Evolutionary conservation across 176 grass and related monocot species (phyloP), one percentile per base, ranked within the genome.

Genomic region (Hsuehochloa calcarea): DNA sequence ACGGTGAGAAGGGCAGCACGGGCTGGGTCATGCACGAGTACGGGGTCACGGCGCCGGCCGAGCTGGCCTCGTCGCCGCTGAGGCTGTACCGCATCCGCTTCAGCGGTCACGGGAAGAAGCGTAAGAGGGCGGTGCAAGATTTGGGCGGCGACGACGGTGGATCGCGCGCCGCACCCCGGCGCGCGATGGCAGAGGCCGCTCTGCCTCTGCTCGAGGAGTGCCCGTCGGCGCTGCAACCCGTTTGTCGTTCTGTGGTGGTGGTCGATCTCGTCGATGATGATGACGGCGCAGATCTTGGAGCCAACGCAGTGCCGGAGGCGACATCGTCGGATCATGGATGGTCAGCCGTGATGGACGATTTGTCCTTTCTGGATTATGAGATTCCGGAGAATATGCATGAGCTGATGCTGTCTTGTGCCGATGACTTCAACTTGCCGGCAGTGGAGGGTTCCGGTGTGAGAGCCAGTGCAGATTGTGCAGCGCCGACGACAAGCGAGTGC

Each of bases 1-100:
- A 35, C 3, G 4, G 16, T 11, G 35, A 22, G 76, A 12, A 25
- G 2, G 50, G 82, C 1, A 60, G 76, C 82, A 84, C 23, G 17
- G 80, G 86, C 5, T 88, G 86, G 86, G 86, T 78, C 1, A 43
- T 88, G 80, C 80, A 88, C 74, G 80, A 88, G 86, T 88, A 88
- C n/a, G 41, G 43, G 5, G 37, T 88, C 74, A 40, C 44, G 17
- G 15, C 17, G 16, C 44, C 80, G 54, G 0, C 27, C 1, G 3
- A 80, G 13, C 61, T 80, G 27, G 44, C 61, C 26, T 80, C 61
- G 3, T 65, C 60, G 1, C 47, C 44, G 43, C 0, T 50, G 6
- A 66, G 77, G 62, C 43, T 68, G 20, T 81, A 68, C 8, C 64
- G 19, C 34, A 40, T 80, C 31, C 7, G 31, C 1, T 49, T 79